phyloP scores from a whole-genome alignment of 306 rosid species.

The Cyamopsis tetragonoloba region DNA sequence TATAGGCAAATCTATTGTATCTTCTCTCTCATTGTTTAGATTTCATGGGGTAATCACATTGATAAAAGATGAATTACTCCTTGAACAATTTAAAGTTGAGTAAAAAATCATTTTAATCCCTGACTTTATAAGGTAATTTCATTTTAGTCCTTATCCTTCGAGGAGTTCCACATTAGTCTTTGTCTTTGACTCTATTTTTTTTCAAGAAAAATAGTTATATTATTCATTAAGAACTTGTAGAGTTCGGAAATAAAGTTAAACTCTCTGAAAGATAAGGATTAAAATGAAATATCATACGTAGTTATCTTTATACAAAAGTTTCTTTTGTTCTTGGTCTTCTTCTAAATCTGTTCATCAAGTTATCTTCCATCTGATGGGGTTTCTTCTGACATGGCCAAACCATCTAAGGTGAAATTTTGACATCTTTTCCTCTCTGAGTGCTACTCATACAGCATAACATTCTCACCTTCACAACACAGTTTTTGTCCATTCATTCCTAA shows the following conservation, averaged over 20 bases:
- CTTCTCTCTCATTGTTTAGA: constrained; percentile 3
- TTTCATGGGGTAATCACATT: not conserved
- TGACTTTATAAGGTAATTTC: no score
- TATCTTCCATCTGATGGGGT: not conserved
- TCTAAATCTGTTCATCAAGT: not conserved
- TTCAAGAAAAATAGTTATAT: no score
- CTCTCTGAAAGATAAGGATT: no score
- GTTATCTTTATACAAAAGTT: no score
- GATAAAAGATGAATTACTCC: not conserved
- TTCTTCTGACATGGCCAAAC: not conserved
- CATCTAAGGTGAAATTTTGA: not conserved
- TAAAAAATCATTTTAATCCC: constrained; percentile 1
- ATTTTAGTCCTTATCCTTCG: no score
- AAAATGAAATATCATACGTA: no score
- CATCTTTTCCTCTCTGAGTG: not conserved
- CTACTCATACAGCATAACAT: not conserved
- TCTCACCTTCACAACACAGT: not conserved
- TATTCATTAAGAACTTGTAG: no score
- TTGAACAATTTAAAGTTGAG: constrained; percentile 4
- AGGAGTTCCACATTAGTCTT: no score
- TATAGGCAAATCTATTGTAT: constrained; percentile 3
- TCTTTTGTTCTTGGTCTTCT: not conserved
- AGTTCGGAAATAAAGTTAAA: no score
- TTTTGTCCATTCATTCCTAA: not conserved
- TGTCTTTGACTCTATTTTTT: no score